Percentiles rank a stretch among this genome's conserved stretches.
Conservation (phyloP, 805 yeast species). For the Nakazawaea pomicola region DNA sequence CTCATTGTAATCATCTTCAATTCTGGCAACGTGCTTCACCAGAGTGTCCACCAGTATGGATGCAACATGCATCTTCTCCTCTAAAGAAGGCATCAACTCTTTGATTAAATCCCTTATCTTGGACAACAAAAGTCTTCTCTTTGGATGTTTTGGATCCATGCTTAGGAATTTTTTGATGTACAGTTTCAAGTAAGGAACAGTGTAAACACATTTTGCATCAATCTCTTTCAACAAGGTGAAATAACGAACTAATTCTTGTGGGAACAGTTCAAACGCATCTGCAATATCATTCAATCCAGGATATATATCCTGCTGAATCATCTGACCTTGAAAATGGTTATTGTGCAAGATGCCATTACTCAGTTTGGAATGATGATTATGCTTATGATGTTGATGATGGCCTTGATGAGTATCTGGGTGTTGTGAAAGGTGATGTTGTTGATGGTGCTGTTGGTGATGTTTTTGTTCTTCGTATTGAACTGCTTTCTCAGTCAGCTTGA, state of each 20-base stretch:
- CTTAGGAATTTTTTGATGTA: slow-evolving; percentile 45
- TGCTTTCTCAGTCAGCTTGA: slow-evolving; percentile 10
- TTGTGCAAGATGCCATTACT: neutral
- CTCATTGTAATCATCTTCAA: slow-evolving; percentile 76
- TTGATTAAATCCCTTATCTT: slow-evolving; percentile 41
- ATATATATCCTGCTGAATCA: slow-evolving; percentile 46
- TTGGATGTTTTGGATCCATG: slow-evolving; percentile 31
- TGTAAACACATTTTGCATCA: slow-evolving; percentile 84
- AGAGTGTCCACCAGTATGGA: slow-evolving; percentile 82
- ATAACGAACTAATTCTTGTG: slow-evolving; percentile 75
- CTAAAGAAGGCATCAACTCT: slow-evolving; percentile 86
- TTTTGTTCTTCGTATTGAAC: slow-evolving; percentile 5
- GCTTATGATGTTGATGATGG: slow-evolving; percentile 3
- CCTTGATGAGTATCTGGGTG: no score
- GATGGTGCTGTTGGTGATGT: slow-evolving; percentile 1
- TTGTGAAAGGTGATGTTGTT: neutral
- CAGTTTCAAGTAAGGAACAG: slow-evolving; percentile 61
- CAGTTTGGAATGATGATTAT: neutral
- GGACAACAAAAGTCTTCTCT: slow-evolving; percentile 31
- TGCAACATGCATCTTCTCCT: slow-evolving; percentile 97
- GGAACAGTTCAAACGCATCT: slow-evolving; percentile 89
- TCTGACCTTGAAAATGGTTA: neutral
- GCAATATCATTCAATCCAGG: slow-evolving; percentile 91
- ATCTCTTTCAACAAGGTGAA: slow-evolving; percentile 87
- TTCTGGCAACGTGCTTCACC: slow-evolving; percentile 59